Evolutionary conservation across 805 yeast genomes (phyloP), one percentile per base, ranked within the genome.

Genomic region (Metschnikowia lunata): DNA sequence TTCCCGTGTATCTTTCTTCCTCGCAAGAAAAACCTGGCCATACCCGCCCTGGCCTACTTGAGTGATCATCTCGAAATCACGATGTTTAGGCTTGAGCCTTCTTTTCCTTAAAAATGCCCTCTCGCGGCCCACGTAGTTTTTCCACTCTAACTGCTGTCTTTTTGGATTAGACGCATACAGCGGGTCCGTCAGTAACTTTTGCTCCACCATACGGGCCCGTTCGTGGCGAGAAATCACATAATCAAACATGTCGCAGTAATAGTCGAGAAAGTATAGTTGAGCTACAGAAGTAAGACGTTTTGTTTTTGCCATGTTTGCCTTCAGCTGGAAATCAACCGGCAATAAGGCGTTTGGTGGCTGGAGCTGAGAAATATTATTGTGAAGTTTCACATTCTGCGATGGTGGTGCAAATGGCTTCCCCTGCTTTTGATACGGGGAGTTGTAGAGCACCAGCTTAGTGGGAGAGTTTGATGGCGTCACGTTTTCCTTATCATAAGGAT

Each of bases 11-110:
- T 93, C 99, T 54, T 82, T 83, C 72, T 93, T 93, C 54, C 90
- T 79, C 1, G 99, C 97, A 50, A 93, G 70, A 58, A 88, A 93
- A n/a, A 93, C 99, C 67, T 93, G 97, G 23, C 99, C 99, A 61
- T 93, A 93, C 3, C 99, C 99, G 60, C 99, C 99, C 71, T 93
- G 99, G 11, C 99, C 99, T 29, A 93, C 97, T 69, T 93, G 99
- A 1, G 99, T 93, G 53, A 93, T 84, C 73, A 91, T 87, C 61
- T 89, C 95, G 62, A 93, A 93, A 64, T 93, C 99, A 55, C 90
- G 90, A 61, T 90, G 93, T 62, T 85, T 87, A 30, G 97, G 96
- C 64, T 88, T 88, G 47, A 88, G 74, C 61, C 99, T 79, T 60
- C 97, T 79, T 62, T 88, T 88, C 54, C 99, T 79, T 56, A 93